Percentiles rank a stretch among this genome's conserved stretches.
Evolutionary conservation across 2,329 filamentous ascomycete species (phyloP).

Genomic region (Chaetomiaceae sp.): DNA sequence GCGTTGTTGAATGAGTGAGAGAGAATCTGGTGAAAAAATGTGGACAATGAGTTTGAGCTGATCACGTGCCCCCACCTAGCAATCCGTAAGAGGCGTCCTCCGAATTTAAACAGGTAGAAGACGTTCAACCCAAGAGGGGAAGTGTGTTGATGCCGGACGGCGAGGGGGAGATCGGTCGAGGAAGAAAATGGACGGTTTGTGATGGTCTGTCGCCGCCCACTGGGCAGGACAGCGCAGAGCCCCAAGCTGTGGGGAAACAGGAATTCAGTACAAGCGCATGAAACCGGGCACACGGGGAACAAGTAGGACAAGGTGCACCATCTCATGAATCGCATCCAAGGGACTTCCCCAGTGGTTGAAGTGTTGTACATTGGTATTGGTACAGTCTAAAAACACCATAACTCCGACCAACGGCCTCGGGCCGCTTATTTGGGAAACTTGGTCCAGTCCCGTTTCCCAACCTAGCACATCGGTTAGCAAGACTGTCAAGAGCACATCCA

Average conservation of each 20-base stretch:
- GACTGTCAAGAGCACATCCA: background rate
- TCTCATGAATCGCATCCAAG: background rate
- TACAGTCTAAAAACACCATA: conserved; percentile 24
- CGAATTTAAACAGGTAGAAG: background rate
- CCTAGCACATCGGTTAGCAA: conserved; percentile 40
- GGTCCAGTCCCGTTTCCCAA: conserved; percentile 52
- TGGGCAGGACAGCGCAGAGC: background rate
- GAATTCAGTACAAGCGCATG: background rate
- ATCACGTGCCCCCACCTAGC: conserved; percentile 5
- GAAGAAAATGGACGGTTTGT: background rate
- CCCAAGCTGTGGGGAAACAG: background rate
- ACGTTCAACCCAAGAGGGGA: no score
- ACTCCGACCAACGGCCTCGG: background rate
- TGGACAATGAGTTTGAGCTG: background rate
- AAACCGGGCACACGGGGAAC: background rate
- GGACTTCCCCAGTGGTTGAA: background rate
- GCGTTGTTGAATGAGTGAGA: background rate
- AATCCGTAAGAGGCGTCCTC: background rate
- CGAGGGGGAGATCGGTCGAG: background rate
- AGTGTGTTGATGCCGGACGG: background rate
- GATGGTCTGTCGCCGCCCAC: conserved; percentile 3
- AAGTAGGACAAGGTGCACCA: background rate
- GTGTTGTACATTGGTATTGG: conserved; percentile 26
- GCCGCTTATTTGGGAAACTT: conserved; percentile 48
- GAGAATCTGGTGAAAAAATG: background rate